Base-by-base conservation (phyloP, 495 filamentous ascomycete genomes). In the Paragyromitra xinjiangensis region DNA sequence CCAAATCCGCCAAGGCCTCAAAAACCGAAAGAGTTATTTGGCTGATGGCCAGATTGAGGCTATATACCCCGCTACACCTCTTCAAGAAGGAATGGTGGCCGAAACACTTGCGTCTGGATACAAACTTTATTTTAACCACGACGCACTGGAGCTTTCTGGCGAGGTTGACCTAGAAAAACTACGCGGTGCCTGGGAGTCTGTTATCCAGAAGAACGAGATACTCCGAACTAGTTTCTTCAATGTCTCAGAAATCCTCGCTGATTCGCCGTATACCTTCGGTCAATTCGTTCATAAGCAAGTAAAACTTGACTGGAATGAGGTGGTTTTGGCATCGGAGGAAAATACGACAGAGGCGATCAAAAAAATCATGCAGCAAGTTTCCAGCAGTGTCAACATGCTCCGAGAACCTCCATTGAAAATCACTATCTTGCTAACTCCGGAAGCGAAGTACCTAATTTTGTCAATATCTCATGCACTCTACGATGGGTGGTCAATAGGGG, bases 21-120 rank as follows among this genome's bases (percentile, higher is more conserved):
- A 82, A 22, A 69, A 80, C 48, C 82, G 73, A 42, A 79, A 67
- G 3, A 80, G 84, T 55, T 22, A 6, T 29, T 59, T 42, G n/a
- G 42, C 85, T 1, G 74, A 83, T 12, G 64, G 81, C 12, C 72
- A 84, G 64, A 84, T 91, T 12, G 88, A 91, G 50, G 79, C 83
- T 16, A 84, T 92, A 22, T 84, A 92, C 19, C 91, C 90, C 2
- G 84, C 88, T 6, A 92, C 93, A 0, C 91, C 94, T 12, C 85
- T 95, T 2, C 94, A 97, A 82, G 92, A 95, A 79, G 90, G 88
- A 45, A 93, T 97, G 88, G 85, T 97, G 55, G 90, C 90, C 0
- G 89, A 91, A 63, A 95, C 95, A 87, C 71, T 92, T 7, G 84
- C 86, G 22, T 92, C 92, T 0, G 84, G 88, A 8, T 91, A 89